A percentile compares a stretch with the other conserved stretches of the same genome.
These are phyloP conservation scores for Colletotrichum sp. DNA, from an alignment of 2,329 filamentous ascomycete species.

Conservation along the genomic window DNA sequence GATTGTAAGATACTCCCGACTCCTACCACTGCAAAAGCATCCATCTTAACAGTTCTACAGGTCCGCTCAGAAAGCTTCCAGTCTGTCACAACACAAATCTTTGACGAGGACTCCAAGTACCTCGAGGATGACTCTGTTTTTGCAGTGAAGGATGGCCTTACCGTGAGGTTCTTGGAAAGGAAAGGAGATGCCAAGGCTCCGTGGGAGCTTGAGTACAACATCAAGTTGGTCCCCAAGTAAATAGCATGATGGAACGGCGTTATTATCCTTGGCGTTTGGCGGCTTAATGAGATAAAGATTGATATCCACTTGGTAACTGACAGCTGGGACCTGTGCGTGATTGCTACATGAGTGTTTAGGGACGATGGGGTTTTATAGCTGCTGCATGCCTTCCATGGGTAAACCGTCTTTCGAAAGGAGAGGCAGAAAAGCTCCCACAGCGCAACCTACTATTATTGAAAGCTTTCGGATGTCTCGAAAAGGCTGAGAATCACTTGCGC, in stretches of 20 bases:
- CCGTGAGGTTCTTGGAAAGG: conserved; percentile 44
- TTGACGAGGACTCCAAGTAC: conserved; percentile 70
- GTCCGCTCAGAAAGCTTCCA: conserved; percentile 63
- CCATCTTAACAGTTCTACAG: conserved; percentile 1
- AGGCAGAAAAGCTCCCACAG: background rate
- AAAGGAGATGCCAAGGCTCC: conserved; percentile 49
- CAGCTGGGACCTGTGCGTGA: background rate
- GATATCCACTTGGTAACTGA: background rate
- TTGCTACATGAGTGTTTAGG: background rate
- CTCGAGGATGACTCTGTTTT: conserved; percentile 59
- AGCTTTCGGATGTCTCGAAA: accelerated
- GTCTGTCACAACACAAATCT: conserved; percentile 75
- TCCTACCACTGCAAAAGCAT: background rate
- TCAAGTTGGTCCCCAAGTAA: conserved; percentile 31
- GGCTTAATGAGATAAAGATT: background rate
- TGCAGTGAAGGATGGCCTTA: conserved; percentile 57
- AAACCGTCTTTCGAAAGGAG: accelerated
- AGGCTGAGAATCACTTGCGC: background rate
- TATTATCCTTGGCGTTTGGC: background rate
- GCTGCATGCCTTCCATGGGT: background rate
- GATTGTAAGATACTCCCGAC: conserved; percentile 40
- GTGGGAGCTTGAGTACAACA: conserved; percentile 67
- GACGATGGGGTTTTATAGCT: background rate
- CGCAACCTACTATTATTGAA: background rate
- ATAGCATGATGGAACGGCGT: background rate